Conservation (phyloP, 2,329 filamentous ascomycete genomes). For the Herpomyces periplanetae region DNA sequence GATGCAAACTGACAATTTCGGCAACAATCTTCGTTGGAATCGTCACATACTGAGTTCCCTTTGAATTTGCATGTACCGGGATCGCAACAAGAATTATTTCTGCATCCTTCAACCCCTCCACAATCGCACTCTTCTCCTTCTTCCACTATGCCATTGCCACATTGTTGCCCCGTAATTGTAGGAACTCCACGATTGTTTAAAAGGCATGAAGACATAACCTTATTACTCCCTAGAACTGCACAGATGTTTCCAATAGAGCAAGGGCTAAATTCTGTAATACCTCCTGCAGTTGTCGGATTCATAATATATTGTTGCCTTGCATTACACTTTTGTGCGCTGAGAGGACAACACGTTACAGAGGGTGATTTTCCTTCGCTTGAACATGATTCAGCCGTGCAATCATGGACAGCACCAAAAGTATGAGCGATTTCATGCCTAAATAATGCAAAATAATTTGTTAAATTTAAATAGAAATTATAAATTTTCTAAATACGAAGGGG, state of each 20-base stretch:
- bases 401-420: constrained; percentile 80
- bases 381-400: constrained; percentile 35
- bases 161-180: constrained; percentile 44
- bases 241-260: constrained; percentile 85
- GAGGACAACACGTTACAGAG: constrained; percentile 37
- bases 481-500: too few relatives aligned
- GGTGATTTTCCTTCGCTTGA: constrained; percentile 16
- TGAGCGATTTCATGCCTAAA: constrained; percentile 42
- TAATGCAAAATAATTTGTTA: too few relatives aligned
- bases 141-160: constrained; percentile 90
- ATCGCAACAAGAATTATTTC: constrained; percentile 41
- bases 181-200: constrained; percentile 48
- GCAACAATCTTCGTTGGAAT: constrained; percentile 56
- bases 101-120: constrained; percentile 31
- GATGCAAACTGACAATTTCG: constrained; percentile 24
- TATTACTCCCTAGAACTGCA: constrained; percentile 34
- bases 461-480: too few relatives aligned
- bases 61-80: constrained; percentile 53
- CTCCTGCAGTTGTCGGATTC: constrained; percentile 47
- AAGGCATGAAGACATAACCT: constrained; percentile 34
- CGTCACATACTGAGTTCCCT: constrained; percentile 30
- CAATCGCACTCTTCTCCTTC: constrained; percentile 82
- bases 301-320: constrained; percentile 54
- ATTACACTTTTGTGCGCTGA: constrained; percentile 24
- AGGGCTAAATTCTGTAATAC: constrained; percentile 40